Evolutionary conservation across 169 alveolate genomes (phyloP).

Genomic region (Plasmodium coatneyi): DNA sequence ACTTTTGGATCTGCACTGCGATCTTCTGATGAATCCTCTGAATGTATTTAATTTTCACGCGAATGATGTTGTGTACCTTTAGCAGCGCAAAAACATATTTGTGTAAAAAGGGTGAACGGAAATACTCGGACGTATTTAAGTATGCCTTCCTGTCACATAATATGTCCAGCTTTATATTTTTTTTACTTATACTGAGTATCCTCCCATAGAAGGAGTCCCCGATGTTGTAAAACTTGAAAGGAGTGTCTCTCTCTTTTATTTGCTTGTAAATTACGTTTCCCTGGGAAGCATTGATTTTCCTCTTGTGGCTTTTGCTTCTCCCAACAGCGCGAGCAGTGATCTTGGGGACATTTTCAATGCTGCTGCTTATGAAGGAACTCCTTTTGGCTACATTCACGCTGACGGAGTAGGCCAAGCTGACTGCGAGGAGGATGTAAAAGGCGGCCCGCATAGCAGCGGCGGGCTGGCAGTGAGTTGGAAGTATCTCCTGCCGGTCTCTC

Average conservation of each 20-base stretch:
- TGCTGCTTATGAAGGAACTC: background rate
- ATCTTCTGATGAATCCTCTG: constrained; percentile 46
- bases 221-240: constrained; percentile 51
- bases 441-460: background rate
- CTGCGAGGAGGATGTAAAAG: background rate
- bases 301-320: background rate
- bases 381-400: background rate
- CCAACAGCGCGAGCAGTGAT: background rate
- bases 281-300: background rate
- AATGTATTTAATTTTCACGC: constrained; percentile 38
- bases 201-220: constrained; percentile 65
- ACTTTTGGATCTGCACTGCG: constrained; percentile 28
- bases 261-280: constrained; percentile 44
- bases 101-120: background rate
- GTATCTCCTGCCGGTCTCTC: background rate
- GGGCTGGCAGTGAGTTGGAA: background rate
- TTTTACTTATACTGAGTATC: constrained; percentile 29
- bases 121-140: constrained; percentile 62
- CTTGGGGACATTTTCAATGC: background rate
- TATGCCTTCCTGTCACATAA: constrained; percentile 70
- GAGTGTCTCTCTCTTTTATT: constrained; percentile 2
- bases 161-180: constrained; percentile 49
- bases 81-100: constrained; percentile 34
- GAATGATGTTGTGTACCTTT: constrained; percentile 44
- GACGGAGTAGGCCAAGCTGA: background rate